Base-by-base conservation (phyloP, 1,284 basidiomycete species). In the Pyrrhoderma noxium region DNA sequence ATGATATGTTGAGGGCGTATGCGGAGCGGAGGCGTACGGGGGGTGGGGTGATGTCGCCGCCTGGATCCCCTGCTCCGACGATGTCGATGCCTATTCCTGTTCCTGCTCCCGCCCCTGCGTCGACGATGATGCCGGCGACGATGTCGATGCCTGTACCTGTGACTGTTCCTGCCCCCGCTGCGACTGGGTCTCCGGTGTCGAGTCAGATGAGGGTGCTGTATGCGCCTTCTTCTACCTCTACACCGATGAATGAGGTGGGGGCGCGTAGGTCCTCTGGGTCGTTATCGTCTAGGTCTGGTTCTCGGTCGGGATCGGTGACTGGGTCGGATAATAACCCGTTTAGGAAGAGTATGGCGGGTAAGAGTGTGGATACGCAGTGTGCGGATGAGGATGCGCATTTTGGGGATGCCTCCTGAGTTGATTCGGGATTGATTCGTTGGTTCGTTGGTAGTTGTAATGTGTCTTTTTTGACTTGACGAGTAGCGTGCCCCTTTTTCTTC, bases 1-100 rank as follows among this genome's bases (percentile, higher is more conserved):
- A 88, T 57, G 84, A 76, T 14, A 83, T 87, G 81, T 69, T 88
- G 36, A 75, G 77, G n/a, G 81, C 80, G 0, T 88, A 88, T 53
- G 85, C 85, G 2, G 77, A 79, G 45, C 71, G 79, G 49, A 76
- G 73, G 58, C 61, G 68, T 2, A 58, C 56, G 31, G 61, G 62
- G 40, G 22, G 61, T 62, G 40, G 22, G n/a, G 25, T 51, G 38
- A 44, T 46, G 3, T 53, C 46, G 3, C 46, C 52, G 3, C 52
- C 52, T 11, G 45, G 49, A 16, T 38, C 53, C 9, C 53, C 53
- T 18, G 36, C 35, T n/a, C 45, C 47, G 11, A 52, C 59, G 63
- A 3, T 59, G 51, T 8, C 62, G 4, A 63, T 59, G 46, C 67
- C 66, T 53, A 61, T 62, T 14, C 58, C 58, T 5, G 38, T 22